Base-by-base conservation (phyloP, 2,329 filamentous ascomycete genomes). In the Leptographium wingfieldii region DNA sequence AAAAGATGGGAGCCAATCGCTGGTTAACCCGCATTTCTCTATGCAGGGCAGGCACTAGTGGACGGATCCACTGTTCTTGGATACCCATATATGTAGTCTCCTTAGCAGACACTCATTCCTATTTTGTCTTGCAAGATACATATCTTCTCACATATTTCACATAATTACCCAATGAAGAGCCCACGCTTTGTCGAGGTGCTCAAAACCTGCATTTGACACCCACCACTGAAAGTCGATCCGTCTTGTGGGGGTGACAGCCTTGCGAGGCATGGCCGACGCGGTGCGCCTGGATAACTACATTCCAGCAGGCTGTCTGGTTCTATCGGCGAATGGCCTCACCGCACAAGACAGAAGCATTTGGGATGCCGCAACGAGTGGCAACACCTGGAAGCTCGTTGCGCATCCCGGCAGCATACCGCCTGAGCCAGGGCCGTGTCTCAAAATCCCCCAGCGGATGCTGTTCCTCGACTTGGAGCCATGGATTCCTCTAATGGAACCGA, bases 1-100 rank as follows among this genome's bases (percentile, higher is more conserved):
- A 76, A 79, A 63, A 73, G 79, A 61, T 85, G 80, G 71, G 54
- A 57, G 53, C 16, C 29, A 5, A 46, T 46, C 43, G 35, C 22
- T 3, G 12, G 35, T 19, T 31, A 25, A 51, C 6, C 3, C 19
- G 40, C 27, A 16, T 19, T 14, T n/a, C 5, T 40, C 22, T 16
- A 43, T 35, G 22, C 10, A 27, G 6, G 16, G 43, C 12, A 57
- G 19, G 40, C 43, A 9, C 14, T 19, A 46, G 19, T 7, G 16
- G 19, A 10, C 10, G 3, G 43, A 3, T 19, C 43, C 43, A 46
- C 43, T 46, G 4, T 46, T 46, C 19, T 6, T 46, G 22, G 16
- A 46, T 46, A n/a, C 43, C 19, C 43, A 16, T 2, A 46, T 16
- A 46, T 9, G 5, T 52, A 31, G 25, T 31, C 49, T 31, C 25